phyloP scores from a whole-genome alignment of 2,329 filamentous ascomycete genomes.

The Hypoxylon sp. region DNA sequence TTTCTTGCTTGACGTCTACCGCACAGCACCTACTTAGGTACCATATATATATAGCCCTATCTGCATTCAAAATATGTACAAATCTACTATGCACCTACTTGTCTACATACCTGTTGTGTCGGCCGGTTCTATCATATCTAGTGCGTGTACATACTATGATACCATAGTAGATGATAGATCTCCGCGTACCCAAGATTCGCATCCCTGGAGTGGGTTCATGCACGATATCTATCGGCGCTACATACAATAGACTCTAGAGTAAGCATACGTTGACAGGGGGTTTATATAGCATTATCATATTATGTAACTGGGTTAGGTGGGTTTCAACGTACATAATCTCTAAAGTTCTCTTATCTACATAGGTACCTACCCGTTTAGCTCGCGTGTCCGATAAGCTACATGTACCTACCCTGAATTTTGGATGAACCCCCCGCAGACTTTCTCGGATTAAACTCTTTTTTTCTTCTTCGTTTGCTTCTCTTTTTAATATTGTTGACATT shows the following conservation, averaged over 20 bases:
- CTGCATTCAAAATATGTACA: constrained; percentile 24
- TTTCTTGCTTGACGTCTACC: constrained; percentile 9
- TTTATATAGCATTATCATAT: no score
- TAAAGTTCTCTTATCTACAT: neutral
- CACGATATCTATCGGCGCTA: constrained; percentile 21
- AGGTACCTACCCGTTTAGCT: constrained; percentile 11
- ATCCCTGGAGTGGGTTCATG: constrained; percentile 9
- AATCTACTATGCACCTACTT: constrained; percentile 4
- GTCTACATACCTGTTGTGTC: neutral
- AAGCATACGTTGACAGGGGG: no score
- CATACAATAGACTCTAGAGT: no score
- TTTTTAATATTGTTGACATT: constrained; percentile 2
- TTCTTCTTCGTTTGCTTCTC: no score
- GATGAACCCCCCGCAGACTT: constrained; percentile 2
- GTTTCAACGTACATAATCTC: no score
- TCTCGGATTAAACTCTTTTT: no score
- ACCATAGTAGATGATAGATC: neutral
- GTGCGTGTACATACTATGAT: neutral
- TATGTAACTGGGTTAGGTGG: no score
- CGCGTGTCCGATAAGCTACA: constrained; percentile 18
- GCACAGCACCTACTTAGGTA: no score
- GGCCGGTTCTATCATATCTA: neutral
- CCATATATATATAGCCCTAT: constrained; percentile 20
- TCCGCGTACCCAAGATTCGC: no score
- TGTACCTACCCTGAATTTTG: constrained; percentile 3